These are phyloP conservation scores for Plasmodium relictum DNA, from an alignment of 169 alveolate genomes.

Conservation along the genomic window DNA sequence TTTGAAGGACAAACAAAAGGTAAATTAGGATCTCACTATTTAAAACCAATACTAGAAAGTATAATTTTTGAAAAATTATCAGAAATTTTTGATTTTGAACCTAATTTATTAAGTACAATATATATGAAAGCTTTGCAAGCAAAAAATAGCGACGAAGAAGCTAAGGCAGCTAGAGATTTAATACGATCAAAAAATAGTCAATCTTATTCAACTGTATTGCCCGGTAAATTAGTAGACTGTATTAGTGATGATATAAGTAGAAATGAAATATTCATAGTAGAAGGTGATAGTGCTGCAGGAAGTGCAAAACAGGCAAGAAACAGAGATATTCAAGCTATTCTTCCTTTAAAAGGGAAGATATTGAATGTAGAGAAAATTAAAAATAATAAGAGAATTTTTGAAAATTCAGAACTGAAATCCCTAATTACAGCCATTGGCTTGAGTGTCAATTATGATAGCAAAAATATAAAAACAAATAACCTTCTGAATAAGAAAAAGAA, in stretches of 20 bases:
- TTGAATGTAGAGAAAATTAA: constrained; percentile 86
- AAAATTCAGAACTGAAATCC: constrained; percentile 83
- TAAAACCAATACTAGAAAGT: constrained; percentile 82
- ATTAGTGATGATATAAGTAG: constrained; percentile 77
- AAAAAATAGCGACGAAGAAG: constrained; percentile 86
- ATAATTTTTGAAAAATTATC: constrained; percentile 81
- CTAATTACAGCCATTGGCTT: constrained; percentile 78
- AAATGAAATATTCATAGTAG: constrained; percentile 88
- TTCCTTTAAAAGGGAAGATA: constrained; percentile 89
- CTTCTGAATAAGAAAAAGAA: constrained; percentile 30
- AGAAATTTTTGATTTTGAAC: constrained; percentile 84
- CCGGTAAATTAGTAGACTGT: constrained; percentile 88
- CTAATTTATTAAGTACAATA: constrained; percentile 80
- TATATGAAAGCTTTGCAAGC: constrained; percentile 86
- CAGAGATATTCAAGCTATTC: constrained; percentile 87
- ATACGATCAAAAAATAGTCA: constrained; percentile 83
- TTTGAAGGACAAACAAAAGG: constrained; percentile 91
- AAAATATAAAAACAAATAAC: constrained; percentile 22
- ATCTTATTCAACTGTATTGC: constrained; percentile 76
- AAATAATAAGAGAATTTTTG: constrained; percentile 81
- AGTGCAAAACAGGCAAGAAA: constrained; percentile 89
- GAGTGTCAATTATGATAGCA: constrained; percentile 63
- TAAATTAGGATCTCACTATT: constrained; percentile 85
- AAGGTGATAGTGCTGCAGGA: constrained; percentile 92
- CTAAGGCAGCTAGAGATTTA: constrained; percentile 86